Conservation (phyloP, 2,329 filamentous ascomycete genomes). For the Helicocarpus griseus region DNA sequence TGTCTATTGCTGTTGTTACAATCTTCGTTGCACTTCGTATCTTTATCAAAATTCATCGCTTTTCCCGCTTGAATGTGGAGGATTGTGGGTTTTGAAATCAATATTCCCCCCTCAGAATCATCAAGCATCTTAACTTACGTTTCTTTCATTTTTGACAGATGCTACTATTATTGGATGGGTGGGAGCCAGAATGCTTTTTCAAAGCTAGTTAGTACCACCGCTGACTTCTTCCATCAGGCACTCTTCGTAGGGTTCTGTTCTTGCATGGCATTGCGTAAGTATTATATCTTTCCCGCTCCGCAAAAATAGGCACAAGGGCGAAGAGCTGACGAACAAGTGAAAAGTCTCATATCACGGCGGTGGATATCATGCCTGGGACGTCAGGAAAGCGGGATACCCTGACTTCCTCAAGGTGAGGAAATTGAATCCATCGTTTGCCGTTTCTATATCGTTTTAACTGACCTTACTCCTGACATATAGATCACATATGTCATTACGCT, state of each 20-base stretch:
- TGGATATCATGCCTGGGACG: constrained; percentile 23
- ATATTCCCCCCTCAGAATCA: background rate
- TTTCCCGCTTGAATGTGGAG: constrained; percentile 22
- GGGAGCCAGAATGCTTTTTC: constrained; percentile 2
- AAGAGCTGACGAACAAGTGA: background rate
- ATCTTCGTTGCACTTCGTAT: constrained; percentile 24
- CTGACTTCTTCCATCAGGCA: constrained; percentile 6
- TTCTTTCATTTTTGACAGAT: constrained; percentile 6
- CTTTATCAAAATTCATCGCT: constrained; percentile 22
- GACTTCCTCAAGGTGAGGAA: constrained; percentile 19
- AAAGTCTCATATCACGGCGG: constrained; percentile 27
- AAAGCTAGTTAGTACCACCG: background rate
- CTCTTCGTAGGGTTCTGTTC: constrained; percentile 25
- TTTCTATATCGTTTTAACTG: background rate
- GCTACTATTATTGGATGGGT: constrained; percentile 14
- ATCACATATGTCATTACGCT: constrained; percentile 28
- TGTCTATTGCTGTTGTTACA: constrained; percentile 27
- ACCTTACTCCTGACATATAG: constrained; percentile 7
- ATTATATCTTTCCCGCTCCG: background rate
- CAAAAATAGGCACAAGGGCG: background rate
- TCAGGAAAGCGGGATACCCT: constrained; percentile 14
- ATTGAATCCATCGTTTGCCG: background rate
- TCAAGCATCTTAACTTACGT: background rate
- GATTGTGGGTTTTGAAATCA: constrained; percentile 22
- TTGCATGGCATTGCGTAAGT: constrained; percentile 20